Evolutionary conservation across 495 filamentous ascomycete species (phyloP).

Genomic region (Penicillium bialowiezense): DNA sequence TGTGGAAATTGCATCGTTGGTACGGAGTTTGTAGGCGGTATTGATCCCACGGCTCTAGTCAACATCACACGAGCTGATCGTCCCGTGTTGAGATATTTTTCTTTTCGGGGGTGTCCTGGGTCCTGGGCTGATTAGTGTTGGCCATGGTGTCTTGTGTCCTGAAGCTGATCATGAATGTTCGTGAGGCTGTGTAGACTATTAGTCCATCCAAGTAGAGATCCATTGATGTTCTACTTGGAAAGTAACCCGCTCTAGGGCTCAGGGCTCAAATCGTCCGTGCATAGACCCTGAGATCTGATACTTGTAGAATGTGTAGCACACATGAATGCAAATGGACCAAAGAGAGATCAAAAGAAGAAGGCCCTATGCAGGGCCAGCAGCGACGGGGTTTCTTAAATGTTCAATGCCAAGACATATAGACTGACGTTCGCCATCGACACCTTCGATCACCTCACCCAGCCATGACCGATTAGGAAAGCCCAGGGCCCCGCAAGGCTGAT

Average conservation of each 20-base stretch:
- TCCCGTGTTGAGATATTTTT: conserved; percentile 4
- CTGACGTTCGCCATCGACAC: conserved; percentile 32
- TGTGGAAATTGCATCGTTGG: too few species aligned
- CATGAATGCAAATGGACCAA: background rate
- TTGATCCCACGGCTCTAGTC: too few species aligned
- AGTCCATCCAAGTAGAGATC: too few species aligned
- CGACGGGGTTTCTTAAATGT: conserved; percentile 21
- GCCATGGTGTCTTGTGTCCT: background rate
- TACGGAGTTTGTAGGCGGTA: background rate
- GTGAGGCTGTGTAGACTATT: background rate
- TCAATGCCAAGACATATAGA: conserved; percentile 31
- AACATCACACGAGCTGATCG: conserved; percentile 1
- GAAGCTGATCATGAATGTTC: background rate
- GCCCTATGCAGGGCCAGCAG: conserved; percentile 1
- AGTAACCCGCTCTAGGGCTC: too few species aligned
- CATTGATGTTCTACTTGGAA: too few species aligned
- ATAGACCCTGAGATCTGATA: too few species aligned
- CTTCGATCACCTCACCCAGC: conserved; percentile 37
- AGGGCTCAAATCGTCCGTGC: too few species aligned
- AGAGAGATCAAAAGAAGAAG: background rate
- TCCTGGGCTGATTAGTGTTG: background rate
- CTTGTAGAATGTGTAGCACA: too few species aligned
- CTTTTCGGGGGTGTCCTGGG: background rate
- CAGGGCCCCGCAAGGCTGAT: conserved; percentile 5
- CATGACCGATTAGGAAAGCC: conserved; percentile 9